These are phyloP conservation scores for Rhynchospora breviuscula DNA, from an alignment of 176 grass and related monocot species.

Conservation along the genomic window DNA sequence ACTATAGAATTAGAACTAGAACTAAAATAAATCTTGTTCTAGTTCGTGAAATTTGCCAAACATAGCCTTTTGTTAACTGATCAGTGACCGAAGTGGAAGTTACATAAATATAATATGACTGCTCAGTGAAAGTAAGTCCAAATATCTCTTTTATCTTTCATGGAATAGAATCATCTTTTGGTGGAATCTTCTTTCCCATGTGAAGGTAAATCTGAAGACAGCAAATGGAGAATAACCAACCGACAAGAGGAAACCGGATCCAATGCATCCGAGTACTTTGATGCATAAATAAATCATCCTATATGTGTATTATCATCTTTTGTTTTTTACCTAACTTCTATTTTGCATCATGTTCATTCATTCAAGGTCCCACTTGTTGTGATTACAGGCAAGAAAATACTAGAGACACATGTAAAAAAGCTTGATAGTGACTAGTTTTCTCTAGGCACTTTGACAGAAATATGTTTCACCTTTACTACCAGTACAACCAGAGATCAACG, in stretches of 20 bases:
- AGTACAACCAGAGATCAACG: background rate
- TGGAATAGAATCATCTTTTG: conserved; percentile 9
- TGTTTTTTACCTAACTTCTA: background rate
- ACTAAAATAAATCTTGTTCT: too few relatives aligned
- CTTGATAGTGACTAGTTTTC: background rate
- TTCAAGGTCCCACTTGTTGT: background rate
- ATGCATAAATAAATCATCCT: background rate
- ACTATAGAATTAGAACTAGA: too few relatives aligned
- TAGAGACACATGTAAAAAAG: background rate
- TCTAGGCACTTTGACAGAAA: conserved; percentile 7
- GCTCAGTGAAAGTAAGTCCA: background rate
- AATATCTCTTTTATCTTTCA: conserved; percentile 2
- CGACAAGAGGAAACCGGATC: conserved; percentile 19
- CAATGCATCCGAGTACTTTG: conserved; percentile 19
- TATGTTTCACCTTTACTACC: background rate
- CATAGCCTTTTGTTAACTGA: too few relatives aligned
- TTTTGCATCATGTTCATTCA: background rate
- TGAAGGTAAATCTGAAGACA: conserved; percentile 14
- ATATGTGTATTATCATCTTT: background rate
- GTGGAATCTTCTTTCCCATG: conserved; percentile 18
- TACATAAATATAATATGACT: background rate
- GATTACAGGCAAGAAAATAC: too few relatives aligned
- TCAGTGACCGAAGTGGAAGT: background rate
- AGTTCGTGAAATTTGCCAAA: too few relatives aligned
- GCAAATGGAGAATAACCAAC: conserved; percentile 15